A percentile compares a stretch with the other conserved stretches of the same genome.
These are phyloP conservation scores for Herpetospermum pedunculosum DNA, from an alignment of 306 rosid species.

Conservation along the genomic window DNA sequence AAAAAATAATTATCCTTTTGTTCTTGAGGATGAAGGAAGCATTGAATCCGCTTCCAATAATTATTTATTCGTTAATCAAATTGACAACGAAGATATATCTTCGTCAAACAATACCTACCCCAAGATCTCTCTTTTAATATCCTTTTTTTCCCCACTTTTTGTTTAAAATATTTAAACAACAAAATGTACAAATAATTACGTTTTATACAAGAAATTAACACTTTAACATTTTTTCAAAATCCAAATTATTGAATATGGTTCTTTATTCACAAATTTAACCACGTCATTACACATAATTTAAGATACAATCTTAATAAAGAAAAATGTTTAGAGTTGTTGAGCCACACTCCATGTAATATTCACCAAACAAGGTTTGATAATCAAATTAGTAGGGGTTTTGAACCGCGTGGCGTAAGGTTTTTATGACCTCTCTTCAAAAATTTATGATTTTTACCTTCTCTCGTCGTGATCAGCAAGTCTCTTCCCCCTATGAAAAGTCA, in stretches of 20 bases:
- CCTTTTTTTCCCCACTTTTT: not conserved
- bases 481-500: too few species aligned
- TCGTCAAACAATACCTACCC: not conserved
- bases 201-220: not conserved
- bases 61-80: not conserved
- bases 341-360: not conserved
- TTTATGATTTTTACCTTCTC: too few species aligned
- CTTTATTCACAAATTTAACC: not conserved
- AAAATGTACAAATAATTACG: not conserved
- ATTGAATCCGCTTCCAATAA: not conserved
- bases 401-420: too few species aligned
- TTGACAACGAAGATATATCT: not conserved
- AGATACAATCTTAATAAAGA: not conserved
- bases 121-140: not conserved
- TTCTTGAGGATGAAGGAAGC: not conserved
- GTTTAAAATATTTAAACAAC: not conserved
- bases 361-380: not conserved
- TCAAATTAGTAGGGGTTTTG: too few species aligned
- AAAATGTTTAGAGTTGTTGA: not conserved
- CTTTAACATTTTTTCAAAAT: not conserved
- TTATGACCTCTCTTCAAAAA: too few species aligned
- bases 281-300: not conserved
- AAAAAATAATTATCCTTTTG: not conserved
- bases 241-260: not conserved
- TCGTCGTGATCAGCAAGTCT: too few species aligned